phyloP scores from a whole-genome alignment of 371 early-diverging fungal species.

The Lichtheimia hyalospora region DNA sequence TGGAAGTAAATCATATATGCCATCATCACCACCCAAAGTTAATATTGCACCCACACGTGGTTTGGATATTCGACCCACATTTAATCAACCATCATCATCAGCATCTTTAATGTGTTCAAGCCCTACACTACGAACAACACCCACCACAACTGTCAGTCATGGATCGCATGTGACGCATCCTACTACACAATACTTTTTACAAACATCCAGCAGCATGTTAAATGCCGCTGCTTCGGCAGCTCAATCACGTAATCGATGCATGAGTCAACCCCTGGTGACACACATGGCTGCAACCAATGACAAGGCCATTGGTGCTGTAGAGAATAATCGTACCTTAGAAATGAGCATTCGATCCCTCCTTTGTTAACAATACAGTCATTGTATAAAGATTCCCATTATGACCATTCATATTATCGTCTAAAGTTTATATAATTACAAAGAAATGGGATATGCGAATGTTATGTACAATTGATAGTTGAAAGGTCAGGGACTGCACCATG shows the following conservation, averaged over 20 bases:
- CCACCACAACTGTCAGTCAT: neutral
- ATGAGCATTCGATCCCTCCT: slow-evolving; percentile 27
- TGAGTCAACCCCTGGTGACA: neutral
- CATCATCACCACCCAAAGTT: slow-evolving; percentile 15
- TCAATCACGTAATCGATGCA: slow-evolving; percentile 10
- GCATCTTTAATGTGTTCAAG: no score
- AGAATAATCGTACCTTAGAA: slow-evolving; percentile 19
- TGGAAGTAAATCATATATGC: neutral
- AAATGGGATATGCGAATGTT: neutral
- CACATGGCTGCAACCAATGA: slow-evolving; percentile 17
- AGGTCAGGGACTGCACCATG: slow-evolving; percentile 54
- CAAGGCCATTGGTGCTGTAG: slow-evolving; percentile 21
- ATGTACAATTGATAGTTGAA: slow-evolving; percentile 28
- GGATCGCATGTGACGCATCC: slow-evolving; percentile 34
- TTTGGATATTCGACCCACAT: neutral
- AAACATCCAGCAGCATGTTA: slow-evolving; percentile 43
- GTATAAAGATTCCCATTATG: neutral
- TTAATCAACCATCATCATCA: no score
- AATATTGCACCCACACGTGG: slow-evolving; percentile 36
- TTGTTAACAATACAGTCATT: slow-evolving; percentile 5
- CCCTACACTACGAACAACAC: neutral
- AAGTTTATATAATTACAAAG: neutral
- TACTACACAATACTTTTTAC: slow-evolving; percentile 45
- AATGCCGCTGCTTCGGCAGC: slow-evolving; percentile 44
- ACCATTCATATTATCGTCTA: neutral